Evolutionary conservation across 129 eudicot species (phyloP).

Genomic region (Sambucus nigra): DNA sequence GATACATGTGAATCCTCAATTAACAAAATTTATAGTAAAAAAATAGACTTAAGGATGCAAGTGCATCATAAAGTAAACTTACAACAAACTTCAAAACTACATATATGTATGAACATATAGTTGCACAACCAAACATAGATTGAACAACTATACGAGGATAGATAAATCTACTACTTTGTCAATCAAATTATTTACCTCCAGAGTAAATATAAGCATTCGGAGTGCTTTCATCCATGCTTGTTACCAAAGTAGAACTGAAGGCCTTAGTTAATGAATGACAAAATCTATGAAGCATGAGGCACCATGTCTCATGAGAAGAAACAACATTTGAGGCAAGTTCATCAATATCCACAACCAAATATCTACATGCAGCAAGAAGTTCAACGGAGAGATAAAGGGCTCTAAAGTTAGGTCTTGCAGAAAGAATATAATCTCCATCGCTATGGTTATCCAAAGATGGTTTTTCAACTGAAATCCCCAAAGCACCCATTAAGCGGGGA

Average conservation of each 20-base stretch:
- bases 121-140: too few relatives aligned
- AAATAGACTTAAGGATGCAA: not conserved
- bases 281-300: constrained; percentile 38
- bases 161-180: not conserved
- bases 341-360: constrained; percentile 31
- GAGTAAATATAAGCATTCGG: constrained; percentile 20
- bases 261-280: constrained; percentile 28
- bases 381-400: constrained; percentile 53
- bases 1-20: not conserved
- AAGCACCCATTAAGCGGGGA: constrained; percentile 30
- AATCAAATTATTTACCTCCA: constrained; percentile 38
- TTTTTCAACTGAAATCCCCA: constrained; percentile 29
- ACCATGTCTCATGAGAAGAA: constrained; percentile 45
- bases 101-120: too few relatives aligned
- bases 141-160: not conserved
- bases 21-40: not conserved
- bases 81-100: not conserved
- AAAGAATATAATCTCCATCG: constrained; percentile 17
- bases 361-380: constrained; percentile 68
- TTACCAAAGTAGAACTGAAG: constrained; percentile 32
- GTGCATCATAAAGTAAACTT: not conserved
- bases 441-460: constrained; percentile 1
- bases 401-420: constrained; percentile 38
- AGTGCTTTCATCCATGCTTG: constrained; percentile 31
- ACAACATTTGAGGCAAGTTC: constrained; percentile 11